Conservation (phyloP, 306 rosid genomes). For the Benincasa hispida region DNA sequence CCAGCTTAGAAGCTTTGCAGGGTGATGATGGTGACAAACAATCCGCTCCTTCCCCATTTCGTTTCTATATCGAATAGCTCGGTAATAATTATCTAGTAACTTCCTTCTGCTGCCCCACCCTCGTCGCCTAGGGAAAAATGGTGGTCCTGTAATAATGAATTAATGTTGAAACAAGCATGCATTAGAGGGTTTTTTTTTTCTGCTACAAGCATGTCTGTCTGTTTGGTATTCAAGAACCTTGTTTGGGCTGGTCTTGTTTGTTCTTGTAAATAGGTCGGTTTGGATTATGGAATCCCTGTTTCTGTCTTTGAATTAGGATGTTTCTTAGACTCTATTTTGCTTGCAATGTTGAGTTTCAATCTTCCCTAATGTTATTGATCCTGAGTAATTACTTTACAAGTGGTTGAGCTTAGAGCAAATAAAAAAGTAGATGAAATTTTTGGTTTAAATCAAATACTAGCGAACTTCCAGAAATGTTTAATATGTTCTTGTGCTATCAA, state of each 20-base stretch:
- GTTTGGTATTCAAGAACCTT: background rate
- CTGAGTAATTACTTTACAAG: background rate
- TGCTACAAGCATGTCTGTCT: background rate
- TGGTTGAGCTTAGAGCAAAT: background rate
- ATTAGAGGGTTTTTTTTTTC: background rate
- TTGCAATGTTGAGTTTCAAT: background rate
- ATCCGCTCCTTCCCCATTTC: background rate
- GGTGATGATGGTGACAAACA: background rate
- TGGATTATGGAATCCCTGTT: background rate
- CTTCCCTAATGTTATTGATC: background rate
- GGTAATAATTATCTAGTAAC: background rate
- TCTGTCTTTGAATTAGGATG: background rate
- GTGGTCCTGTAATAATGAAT: background rate
- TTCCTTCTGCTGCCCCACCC: background rate
- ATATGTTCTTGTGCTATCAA: too few relatives aligned
- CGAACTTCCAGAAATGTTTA: too few relatives aligned
- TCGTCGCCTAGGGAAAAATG: background rate
- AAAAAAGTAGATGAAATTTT: background rate
- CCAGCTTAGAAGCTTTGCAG: background rate
- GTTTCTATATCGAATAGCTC: background rate
- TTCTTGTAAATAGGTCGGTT: background rate
- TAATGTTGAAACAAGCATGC: constrained; percentile 1
- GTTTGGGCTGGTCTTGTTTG: background rate
- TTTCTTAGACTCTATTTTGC: background rate
- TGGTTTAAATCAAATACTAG: too few relatives aligned